These are phyloP conservation scores for Arachis hypogaea DNA, from an alignment of 306 rosid species.

Conservation along the genomic window DNA sequence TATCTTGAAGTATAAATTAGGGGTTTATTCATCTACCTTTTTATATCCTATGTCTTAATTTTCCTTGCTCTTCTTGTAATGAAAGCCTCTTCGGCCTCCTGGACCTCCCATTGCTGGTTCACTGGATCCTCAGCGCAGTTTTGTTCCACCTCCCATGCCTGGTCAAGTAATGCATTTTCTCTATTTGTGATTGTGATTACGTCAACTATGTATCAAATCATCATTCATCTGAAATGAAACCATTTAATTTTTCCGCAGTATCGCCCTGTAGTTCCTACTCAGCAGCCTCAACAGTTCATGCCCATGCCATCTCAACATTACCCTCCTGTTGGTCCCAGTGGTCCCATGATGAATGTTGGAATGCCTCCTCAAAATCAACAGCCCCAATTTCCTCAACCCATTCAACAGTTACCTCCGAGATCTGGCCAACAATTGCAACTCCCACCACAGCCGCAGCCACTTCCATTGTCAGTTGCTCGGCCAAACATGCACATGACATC, in stretches of 20 bases:
- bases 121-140: constrained; percentile 73
- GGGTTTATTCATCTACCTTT: neutral
- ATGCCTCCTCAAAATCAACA: constrained; percentile 71
- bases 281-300: constrained; percentile 73
- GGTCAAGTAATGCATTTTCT: constrained; percentile 64
- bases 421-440: constrained; percentile 63
- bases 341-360: constrained; percentile 68
- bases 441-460: constrained; percentile 59
- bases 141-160: constrained; percentile 59
- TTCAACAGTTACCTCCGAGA: constrained; percentile 70
- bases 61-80: constrained; percentile 6
- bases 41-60: neutral
- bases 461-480: constrained; percentile 64
- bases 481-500: constrained; percentile 63
- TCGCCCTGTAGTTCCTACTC: constrained; percentile 71
- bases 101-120: constrained; percentile 70
- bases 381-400: constrained; percentile 68
- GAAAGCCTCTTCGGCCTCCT: constrained; percentile 80
- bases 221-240: constrained; percentile 3
- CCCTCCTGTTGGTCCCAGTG: constrained; percentile 76
- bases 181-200: neutral
- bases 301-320: constrained; percentile 71
- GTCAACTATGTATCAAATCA: constrained; percentile 16
- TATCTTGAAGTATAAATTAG: constrained; percentile 13
- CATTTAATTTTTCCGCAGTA: constrained; percentile 57